Evolutionary conservation across 169 alveolate genomes (phyloP).

Genomic region (Cyclospora cayetanensis): DNA sequence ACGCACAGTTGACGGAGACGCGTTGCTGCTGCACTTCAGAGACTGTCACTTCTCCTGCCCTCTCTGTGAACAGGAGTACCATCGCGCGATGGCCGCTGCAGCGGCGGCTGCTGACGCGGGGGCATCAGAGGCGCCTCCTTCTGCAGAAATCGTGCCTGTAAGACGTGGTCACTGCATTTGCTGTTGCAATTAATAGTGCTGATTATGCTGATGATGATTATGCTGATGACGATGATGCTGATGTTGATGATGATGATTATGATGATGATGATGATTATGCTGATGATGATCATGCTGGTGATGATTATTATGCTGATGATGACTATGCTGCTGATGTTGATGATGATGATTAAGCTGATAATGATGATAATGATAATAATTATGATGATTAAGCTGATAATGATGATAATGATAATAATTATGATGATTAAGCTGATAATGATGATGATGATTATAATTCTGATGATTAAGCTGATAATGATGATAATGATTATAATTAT

Average conservation of each 20-base stretch:
- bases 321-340: not conserved
- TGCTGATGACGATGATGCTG: slow-evolving; percentile 15
- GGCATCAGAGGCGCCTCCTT: not conserved
- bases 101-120: not conserved
- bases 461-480: not conserved
- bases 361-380: not conserved
- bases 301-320: not conserved
- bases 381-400: not conserved
- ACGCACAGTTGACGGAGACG: not conserved
- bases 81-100: not conserved
- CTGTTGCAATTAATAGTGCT: not conserved
- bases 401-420: slow-evolving; percentile 1
- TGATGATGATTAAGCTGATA: not conserved
- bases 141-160: not conserved
- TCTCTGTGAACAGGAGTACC: not conserved
- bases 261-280: slow-evolving; percentile 29
- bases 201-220: not conserved
- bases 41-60: not conserved
- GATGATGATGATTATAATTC: not conserved
- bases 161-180: not conserved
- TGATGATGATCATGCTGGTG: not conserved
- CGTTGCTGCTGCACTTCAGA: not conserved
- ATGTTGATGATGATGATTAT: slow-evolving; percentile 30
- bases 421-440: not conserved
- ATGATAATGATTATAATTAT: not conserved